Base-by-base conservation (phyloP, 2,329 filamentous ascomycete genomes). In the Grosmannia penicillata region DNA sequence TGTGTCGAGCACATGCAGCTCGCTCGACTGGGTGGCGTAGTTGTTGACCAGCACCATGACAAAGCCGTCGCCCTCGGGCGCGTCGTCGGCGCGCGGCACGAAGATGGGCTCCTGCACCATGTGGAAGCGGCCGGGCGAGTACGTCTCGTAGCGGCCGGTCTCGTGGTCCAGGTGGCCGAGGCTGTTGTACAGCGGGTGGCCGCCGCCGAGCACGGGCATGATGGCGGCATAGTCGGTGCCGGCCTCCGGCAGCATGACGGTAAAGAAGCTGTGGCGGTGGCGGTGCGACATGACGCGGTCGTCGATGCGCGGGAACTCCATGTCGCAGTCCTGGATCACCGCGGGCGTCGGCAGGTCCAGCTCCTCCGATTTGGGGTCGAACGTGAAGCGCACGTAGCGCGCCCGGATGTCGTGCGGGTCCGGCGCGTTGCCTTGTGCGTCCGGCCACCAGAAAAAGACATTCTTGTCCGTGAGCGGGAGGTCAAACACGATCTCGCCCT, bases 71-170 rank as follows among this genome's bases (percentile, higher is more conserved):
- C 59, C 61, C 41, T 65, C 61, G 3, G 39, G 43, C 1, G 48
- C 54, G 19, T 52, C 51, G 2, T 50, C 48, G 1, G 47, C 42
- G 11, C 55, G 48, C 0, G 62, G 60, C 8, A 66, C 54, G 25
- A 65, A 66, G 0, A 61, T 53, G 0, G 61, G 62, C 38, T 66
- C 63, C 45, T 65, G 60, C 22, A 63, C 57, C 4, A 58, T 52
- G 24, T 53, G 54, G 24, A 42, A 53, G 0, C 18, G 38, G 0
- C 57, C 57, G 0, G 57, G 52, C 22, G 50, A 57, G 36, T 59
- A 62, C 8, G 51, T 45, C 27, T 53, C 43, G 8, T 48, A 41
- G 10, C 43, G 26, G 0, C 50, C 51, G 1, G 53, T 55, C 7
- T 36, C 24, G 8, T 48, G 40, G 37, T 59, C 49, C 2, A 56